Conservation (phyloP, 2,329 filamentous ascomycete species). For the Aspergillus viridinutans region DNA sequence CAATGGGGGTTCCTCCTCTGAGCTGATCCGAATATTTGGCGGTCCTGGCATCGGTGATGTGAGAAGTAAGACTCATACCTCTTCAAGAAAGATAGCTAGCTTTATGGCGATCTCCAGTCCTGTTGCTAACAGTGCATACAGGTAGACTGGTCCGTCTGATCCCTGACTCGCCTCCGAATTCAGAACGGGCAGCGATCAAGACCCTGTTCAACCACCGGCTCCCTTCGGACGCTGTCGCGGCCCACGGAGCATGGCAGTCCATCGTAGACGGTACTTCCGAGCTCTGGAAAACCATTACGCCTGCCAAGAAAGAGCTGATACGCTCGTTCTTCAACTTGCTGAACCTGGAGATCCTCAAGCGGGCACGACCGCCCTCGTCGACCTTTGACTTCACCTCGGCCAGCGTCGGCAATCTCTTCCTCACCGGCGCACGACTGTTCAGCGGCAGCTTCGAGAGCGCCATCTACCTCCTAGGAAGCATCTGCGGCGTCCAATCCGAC, state of each 20-base stretch:
- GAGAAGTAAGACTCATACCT: constrained; percentile 53
- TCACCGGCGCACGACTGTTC: constrained; percentile 83
- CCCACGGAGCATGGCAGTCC: constrained; percentile 77
- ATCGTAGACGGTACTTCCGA: constrained; percentile 78
- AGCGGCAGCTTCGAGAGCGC: constrained; percentile 88
- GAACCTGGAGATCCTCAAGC: constrained; percentile 74
- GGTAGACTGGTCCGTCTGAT: constrained; percentile 88
- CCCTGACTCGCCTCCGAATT: constrained; percentile 57
- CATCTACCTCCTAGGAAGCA: constrained; percentile 82
- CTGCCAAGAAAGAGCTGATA: constrained; percentile 71
- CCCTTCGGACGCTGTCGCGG: constrained; percentile 55
- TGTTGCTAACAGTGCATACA: constrained; percentile 33
- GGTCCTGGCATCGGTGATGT: constrained; percentile 82
- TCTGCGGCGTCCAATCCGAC: constrained; percentile 73
- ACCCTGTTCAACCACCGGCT: constrained; percentile 84
- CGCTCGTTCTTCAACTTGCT: constrained; percentile 72
- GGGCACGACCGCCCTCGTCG: constrained; percentile 63
- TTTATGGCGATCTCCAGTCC: background rate
- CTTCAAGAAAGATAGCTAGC: background rate
- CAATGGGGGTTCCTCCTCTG: constrained; percentile 90
- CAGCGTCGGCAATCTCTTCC: constrained; percentile 73
- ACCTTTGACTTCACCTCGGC: constrained; percentile 74
- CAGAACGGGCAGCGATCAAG: constrained; percentile 71
- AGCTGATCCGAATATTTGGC: constrained; percentile 90
- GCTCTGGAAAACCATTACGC: constrained; percentile 68